phyloP scores from a whole-genome alignment of 148 eudicot genomes.

The Spergularia bocconei region DNA sequence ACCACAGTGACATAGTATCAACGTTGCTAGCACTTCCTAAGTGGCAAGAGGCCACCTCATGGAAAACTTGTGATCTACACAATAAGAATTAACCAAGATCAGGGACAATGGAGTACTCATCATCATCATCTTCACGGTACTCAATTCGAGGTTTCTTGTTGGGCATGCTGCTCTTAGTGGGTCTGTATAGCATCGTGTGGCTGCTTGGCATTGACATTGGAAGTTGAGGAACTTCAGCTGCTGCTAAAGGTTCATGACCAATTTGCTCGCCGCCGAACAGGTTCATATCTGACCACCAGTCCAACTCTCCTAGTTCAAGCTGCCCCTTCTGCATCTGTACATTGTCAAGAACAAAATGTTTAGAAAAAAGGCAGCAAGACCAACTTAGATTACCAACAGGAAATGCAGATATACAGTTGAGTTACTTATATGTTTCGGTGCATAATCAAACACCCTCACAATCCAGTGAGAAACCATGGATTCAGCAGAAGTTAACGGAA shows the following conservation, averaged over 20 bases:
- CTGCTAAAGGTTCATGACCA: conserved; percentile 46
- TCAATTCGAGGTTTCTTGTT: conserved; percentile 80
- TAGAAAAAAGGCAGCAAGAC: not conserved
- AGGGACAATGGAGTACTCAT: conserved; percentile 81
- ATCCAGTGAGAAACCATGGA: too few species aligned
- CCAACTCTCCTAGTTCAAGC: conserved; percentile 70
- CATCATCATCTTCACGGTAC: conserved; percentile 53
- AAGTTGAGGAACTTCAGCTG: conserved; percentile 96
- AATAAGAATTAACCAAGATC: conserved; percentile 67
- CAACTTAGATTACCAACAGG: not conserved
- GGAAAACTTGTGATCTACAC: not conserved
- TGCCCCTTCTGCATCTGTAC: conserved; percentile 63
- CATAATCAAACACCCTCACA: too few species aligned
- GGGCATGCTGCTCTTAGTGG: conserved; percentile 44
- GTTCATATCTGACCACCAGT: conserved; percentile 69
- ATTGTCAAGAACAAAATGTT: not conserved
- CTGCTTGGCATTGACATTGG: conserved; percentile 41
- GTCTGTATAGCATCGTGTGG: conserved; percentile 38
- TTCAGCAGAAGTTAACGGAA: too few species aligned
- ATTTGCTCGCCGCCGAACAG: conserved; percentile 70
- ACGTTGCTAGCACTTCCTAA: conserved; percentile 6
- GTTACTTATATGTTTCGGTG: too few species aligned
- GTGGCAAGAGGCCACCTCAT: conserved; percentile 17
- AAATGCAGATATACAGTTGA: not conserved
- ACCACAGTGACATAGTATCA: conserved; percentile 1